These are phyloP conservation scores for Botrytis fabae DNA, from an alignment of 2,329 filamentous ascomycete species.

Conservation along the genomic window DNA sequence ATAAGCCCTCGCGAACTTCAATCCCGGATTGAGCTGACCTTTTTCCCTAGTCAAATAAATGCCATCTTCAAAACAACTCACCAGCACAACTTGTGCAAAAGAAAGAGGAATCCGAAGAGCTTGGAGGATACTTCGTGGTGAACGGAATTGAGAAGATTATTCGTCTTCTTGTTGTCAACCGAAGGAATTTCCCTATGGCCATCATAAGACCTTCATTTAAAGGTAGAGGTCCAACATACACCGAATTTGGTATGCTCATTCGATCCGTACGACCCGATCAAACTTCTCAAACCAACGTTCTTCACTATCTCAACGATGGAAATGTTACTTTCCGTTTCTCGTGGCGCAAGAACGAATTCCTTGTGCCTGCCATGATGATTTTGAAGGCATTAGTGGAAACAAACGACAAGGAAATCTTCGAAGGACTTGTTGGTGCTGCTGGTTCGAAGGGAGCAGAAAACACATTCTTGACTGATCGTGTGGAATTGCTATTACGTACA, in stretches of 20 bases:
- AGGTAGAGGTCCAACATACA: conserved; percentile 84
- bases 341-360: conserved; percentile 94
- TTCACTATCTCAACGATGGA: conserved; percentile 93
- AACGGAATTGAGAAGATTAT: conserved; percentile 98
- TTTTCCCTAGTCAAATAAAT: conserved; percentile 70
- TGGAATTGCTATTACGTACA: conserved; percentile 86
- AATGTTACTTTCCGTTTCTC: conserved; percentile 98
- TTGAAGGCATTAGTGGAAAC: conserved; percentile 93
- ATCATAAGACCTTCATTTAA: conserved; percentile 89
- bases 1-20: conserved; percentile 29
- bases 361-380: conserved; percentile 96
- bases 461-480: conserved; percentile 91
- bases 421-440: conserved; percentile 79
- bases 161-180: conserved; percentile 84
- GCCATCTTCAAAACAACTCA: conserved; percentile 83
- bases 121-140: conserved; percentile 95
- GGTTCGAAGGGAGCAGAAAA: conserved; percentile 78
- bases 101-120: conserved; percentile 94
- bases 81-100: conserved; percentile 78
- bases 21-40: conserved; percentile 32
- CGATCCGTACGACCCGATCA: conserved; percentile 95
- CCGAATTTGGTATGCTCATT: conserved; percentile 85
- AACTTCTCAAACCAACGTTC: conserved; percentile 93
- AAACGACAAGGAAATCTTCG: conserved; percentile 94
- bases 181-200: conserved; percentile 92